These are phyloP conservation scores for Quercus agrifolia DNA, from an alignment of 306 rosid species.

Conservation along the genomic window DNA sequence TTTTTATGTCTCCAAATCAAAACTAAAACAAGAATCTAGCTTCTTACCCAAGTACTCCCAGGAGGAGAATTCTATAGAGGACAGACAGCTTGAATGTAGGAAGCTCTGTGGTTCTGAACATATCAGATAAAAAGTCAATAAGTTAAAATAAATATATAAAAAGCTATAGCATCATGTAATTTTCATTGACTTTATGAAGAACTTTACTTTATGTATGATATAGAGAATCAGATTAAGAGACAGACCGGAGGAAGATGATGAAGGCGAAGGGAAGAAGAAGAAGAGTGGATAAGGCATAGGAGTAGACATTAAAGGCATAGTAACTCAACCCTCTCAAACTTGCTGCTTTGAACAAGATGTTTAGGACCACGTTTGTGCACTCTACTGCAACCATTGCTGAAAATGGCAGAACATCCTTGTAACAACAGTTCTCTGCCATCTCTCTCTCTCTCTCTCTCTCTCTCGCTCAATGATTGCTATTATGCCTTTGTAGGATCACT, in stretches of 20 bases:
- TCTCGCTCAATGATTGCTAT: not conserved
- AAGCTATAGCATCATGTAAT: not conserved
- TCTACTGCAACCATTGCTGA: conserved; percentile 44
- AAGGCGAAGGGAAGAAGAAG: conserved; percentile 48
- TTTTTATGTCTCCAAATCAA: not conserved
- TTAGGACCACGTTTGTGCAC: conserved; percentile 44
- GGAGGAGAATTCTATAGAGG: conserved; percentile 32
- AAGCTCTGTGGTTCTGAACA: conserved; percentile 41
- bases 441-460: conserved; percentile 21
- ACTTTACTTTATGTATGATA: not conserved
- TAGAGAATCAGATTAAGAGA: not conserved
- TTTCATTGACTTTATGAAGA: not conserved
- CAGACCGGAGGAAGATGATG: not conserved
- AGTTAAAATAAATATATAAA: not conserved
- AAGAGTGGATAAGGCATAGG: conserved; percentile 37
- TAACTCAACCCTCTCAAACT: conserved; percentile 37
- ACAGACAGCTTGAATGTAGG: conserved; percentile 36
- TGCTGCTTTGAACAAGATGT: conserved; percentile 53
- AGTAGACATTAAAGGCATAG: conserved; percentile 49
- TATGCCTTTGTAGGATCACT: not conserved
- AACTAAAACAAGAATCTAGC: not conserved
- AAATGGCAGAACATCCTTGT: conserved; percentile 44
- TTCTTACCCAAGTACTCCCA: conserved; percentile 47
- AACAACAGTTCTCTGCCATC: conserved; percentile 18
- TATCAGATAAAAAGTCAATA: not conserved